Conservation (phyloP, 2,329 filamentous ascomycete species). For the Trichoderma sp. region DNA sequence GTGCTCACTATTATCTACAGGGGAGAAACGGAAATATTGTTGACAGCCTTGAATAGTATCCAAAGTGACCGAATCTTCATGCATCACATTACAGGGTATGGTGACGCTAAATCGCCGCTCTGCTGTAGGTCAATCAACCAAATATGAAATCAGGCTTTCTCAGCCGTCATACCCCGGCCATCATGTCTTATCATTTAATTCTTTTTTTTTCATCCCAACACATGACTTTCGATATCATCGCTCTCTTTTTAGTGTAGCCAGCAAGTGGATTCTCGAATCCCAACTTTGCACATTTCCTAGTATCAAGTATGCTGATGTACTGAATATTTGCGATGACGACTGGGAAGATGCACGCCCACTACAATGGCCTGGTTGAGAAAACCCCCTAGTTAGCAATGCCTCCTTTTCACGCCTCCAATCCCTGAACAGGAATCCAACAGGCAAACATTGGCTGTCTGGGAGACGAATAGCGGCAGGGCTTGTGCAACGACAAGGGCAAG, state of each 20-base stretch:
- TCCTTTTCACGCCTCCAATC: not conserved
- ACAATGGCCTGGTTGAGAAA: not conserved
- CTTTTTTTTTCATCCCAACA: not conserved
- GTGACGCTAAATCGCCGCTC: not conserved
- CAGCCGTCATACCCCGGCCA: not conserved
- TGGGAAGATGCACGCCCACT: not conserved
- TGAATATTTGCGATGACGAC: not conserved
- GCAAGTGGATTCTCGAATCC: not conserved
- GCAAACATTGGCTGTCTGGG: not conserved
- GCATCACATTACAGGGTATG: slow-evolving; percentile 6
- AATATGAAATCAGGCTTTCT: not conserved
- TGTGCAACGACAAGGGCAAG: not conserved
- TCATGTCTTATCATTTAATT: not conserved
- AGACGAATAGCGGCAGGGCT: not conserved
- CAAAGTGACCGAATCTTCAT: not conserved
- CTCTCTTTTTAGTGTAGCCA: not conserved
- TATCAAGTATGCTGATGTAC: not conserved
- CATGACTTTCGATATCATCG: not conserved
- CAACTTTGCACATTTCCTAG: not conserved
- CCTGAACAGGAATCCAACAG: not conserved
- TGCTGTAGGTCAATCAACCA: not conserved
- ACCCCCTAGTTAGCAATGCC: not conserved
- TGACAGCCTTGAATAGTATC: not conserved
- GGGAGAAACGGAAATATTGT: not conserved
- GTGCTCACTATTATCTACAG: not conserved